Conservation (phyloP, 2,329 filamentous ascomycete species). For the Hypoxylon sp. region DNA sequence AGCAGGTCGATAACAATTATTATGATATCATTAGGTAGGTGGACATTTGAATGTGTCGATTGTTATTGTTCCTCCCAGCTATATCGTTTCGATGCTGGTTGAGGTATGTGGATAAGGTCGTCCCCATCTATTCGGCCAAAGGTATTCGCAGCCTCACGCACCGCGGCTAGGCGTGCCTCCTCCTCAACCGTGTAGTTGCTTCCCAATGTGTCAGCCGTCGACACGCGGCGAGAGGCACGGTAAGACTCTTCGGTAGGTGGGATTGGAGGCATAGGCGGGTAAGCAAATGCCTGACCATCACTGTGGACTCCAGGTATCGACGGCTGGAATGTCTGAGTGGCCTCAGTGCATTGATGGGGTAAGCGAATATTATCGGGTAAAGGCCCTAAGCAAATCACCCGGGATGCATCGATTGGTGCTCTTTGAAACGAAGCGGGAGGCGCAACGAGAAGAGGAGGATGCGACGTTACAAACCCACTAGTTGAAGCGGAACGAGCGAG, state of each 20-base stretch:
- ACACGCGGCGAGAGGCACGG: conserved; percentile 47
- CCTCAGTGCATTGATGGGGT: conserved; percentile 49
- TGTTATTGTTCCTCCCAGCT: conserved; percentile 54
- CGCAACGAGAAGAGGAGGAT: conserved; percentile 44
- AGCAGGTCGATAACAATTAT: conserved; percentile 32
- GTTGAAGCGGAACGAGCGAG: conserved; percentile 52
- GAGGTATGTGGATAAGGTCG: conserved; percentile 55
- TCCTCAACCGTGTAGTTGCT: conserved; percentile 72
- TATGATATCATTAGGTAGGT: conserved; percentile 22
- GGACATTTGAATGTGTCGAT: neutral
- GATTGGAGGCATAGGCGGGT: conserved; percentile 49
- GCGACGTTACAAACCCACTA: conserved; percentile 44
- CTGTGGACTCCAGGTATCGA: conserved; percentile 47
- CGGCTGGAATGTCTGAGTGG: conserved; percentile 11
- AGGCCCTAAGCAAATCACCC: conserved; percentile 69
- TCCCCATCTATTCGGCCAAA: conserved; percentile 52
- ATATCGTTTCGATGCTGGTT: conserved; percentile 53
- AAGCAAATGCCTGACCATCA: conserved; percentile 47
- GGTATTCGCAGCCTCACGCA: conserved; percentile 22
- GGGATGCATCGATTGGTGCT: conserved; percentile 66
- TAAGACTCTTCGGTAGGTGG: conserved; percentile 47
- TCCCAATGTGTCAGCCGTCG: conserved; percentile 63
- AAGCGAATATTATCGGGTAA: conserved; percentile 65
- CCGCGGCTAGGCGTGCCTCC: conserved; percentile 55
- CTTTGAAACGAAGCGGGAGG: conserved; percentile 60